Evolutionary conservation across 345 rosid genomes (phyloP).

Genomic region (Orychophragmus violaceus): DNA sequence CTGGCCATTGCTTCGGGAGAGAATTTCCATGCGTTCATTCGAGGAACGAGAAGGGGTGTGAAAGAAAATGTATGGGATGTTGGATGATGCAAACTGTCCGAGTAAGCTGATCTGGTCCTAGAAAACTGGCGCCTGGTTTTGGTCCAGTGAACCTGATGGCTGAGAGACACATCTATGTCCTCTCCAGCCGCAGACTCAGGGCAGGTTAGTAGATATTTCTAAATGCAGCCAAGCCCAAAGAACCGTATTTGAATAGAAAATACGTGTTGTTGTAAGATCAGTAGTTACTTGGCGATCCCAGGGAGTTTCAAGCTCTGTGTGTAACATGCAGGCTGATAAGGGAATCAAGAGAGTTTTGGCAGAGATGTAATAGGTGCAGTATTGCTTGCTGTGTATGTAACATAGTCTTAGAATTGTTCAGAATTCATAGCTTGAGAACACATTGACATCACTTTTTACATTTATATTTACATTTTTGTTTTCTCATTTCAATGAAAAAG

Average conservation of each 20-base stretch:
- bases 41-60: conserved; percentile 41
- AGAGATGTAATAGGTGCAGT: conserved; percentile 57
- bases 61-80: conserved; percentile 16
- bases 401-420: conserved; percentile 63
- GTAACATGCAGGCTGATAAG: conserved; percentile 46
- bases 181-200: conserved; percentile 39
- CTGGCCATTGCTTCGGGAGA: conserved; percentile 88
- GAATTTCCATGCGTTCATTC: conserved; percentile 52
- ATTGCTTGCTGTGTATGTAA: conserved; percentile 78
- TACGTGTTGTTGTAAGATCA: conserved; percentile 44
- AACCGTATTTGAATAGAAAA: conserved; percentile 21
- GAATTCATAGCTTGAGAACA: conserved; percentile 64
- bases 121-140: not conserved
- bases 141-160: conserved; percentile 36
- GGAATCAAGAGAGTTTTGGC: conserved; percentile 60
- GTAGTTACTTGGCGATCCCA: conserved; percentile 34
- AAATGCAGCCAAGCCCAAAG: conserved; percentile 30
- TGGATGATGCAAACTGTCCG: conserved; percentile 14
- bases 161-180: conserved; percentile 20
- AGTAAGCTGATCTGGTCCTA: conserved; percentile 32
- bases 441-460: conserved; percentile 44
- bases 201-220: conserved; percentile 35
- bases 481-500: conserved; percentile 10
- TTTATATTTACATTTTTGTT: conserved; percentile 23
- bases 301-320: conserved; percentile 36